Evolutionary conservation across 495 filamentous ascomycete species (phyloP).

Genomic region (Podospora conica): DNA sequence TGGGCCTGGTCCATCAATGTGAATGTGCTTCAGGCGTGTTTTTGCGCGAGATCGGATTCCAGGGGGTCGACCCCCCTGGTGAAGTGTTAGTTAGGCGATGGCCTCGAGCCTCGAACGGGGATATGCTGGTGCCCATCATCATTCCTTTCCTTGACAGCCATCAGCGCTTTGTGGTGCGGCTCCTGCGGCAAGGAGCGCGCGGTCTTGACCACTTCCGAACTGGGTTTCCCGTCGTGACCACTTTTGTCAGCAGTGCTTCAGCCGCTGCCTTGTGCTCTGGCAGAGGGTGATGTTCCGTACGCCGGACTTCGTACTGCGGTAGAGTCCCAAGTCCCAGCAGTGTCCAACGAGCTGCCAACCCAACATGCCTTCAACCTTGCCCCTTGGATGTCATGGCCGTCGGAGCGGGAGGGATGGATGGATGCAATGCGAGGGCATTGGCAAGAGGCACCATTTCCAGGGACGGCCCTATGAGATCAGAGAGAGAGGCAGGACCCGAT

Average conservation of each 20-base stretch:
- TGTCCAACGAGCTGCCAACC: too few species aligned
- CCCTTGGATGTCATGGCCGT: neutral
- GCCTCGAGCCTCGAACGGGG: neutral
- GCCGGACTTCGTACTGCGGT: too few species aligned
- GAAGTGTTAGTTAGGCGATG: constrained; percentile 7
- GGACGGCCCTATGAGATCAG: constrained; percentile 21
- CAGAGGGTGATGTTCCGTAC: neutral
- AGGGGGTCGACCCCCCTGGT: constrained; percentile 3
- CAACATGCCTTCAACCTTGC: neutral
- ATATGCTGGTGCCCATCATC: constrained; percentile 5
- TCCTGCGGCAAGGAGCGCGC: constrained; percentile 10
- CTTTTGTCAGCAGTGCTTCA: constrained; percentile 1
- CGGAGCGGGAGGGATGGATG: neutral
- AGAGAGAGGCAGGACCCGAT: neutral
- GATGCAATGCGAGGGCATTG: constrained; percentile 8
- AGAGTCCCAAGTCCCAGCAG: too few species aligned
- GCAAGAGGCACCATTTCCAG: constrained; percentile 14
- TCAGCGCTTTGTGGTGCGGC: constrained; percentile 9
- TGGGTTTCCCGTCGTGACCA: neutral
- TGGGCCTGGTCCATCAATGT: neutral
- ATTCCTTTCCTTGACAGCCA: constrained; percentile 1
- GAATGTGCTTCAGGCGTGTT: neutral
- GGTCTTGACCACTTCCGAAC: neutral
- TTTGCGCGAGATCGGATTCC: neutral
- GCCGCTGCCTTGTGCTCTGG: neutral